phyloP scores from a whole-genome alignment of 2,329 filamentous ascomycete genomes.

The Parascedosporium putredinis region DNA sequence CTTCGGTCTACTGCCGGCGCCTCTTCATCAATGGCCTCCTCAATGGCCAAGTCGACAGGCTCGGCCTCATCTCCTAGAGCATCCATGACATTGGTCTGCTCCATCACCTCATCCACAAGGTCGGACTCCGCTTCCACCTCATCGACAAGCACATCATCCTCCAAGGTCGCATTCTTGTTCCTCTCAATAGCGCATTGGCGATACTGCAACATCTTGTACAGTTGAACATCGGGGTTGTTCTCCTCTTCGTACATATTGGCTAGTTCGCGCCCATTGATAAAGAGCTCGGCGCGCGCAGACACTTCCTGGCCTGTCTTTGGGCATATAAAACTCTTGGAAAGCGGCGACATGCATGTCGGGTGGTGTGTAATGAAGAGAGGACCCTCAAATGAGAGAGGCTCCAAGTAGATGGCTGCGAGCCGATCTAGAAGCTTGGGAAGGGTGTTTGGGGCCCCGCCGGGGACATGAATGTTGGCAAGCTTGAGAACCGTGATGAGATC shows the following conservation, averaged over 20 bases:
- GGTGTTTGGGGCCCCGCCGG: conserved; percentile 51
- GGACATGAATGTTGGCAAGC: conserved; percentile 53
- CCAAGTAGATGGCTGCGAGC: conserved; percentile 65
- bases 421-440: conserved; percentile 67
- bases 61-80: too few relatives aligned
- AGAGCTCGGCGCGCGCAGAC: conserved; percentile 75
- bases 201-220: conserved; percentile 64
- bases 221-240: conserved; percentile 81
- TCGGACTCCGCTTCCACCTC: conserved; percentile 10
- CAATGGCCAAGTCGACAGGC: too few relatives aligned
- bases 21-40: conserved; percentile 34
- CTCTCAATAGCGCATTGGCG: conserved; percentile 16
- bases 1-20: conserved; percentile 56
- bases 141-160: conserved; percentile 23
- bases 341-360: conserved; percentile 80
- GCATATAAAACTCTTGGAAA: conserved; percentile 78
- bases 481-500: conserved; percentile 42
- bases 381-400: conserved; percentile 55
- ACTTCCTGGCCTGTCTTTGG: conserved; percentile 58
- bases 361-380: conserved; percentile 86
- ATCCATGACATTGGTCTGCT: too few relatives aligned
- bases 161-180: conserved; percentile 19
- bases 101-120: conserved; percentile 19
- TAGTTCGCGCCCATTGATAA: conserved; percentile 68
- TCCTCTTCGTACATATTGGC: conserved; percentile 99